A percentile compares a stretch with the other conserved stretches of the same genome.
These are phyloP conservation scores for Pharnaceum exiguum DNA, from an alignment of 148 eudicot genomes.

Conservation along the genomic window DNA sequence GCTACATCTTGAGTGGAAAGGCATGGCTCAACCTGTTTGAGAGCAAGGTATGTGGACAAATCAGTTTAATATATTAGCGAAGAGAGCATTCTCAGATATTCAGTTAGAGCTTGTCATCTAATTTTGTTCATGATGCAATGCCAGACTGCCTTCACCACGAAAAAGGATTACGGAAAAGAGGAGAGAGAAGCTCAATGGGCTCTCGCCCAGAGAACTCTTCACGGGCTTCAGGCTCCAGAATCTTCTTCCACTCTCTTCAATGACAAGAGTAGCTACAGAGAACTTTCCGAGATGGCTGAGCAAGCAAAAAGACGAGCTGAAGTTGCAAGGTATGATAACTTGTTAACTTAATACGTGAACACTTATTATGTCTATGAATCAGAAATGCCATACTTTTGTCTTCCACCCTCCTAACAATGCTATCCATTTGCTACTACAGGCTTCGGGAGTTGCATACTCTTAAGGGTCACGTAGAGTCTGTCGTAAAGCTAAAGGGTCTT, in stretches of 20 bases:
- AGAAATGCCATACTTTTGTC: not conserved
- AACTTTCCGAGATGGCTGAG: constrained; percentile 86
- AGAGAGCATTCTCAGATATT: not conserved
- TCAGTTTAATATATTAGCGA: not conserved
- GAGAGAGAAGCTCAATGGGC: constrained; percentile 98
- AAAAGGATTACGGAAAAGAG: constrained; percentile 88
- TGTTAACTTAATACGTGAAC: not conserved
- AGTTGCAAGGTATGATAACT: constrained; percentile 62
- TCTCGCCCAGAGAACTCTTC: constrained; percentile 81
- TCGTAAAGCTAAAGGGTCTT: constrained; percentile 83
- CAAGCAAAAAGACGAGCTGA: constrained; percentile 92
- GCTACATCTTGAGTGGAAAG: constrained; percentile 86
- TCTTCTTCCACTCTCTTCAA: constrained; percentile 43
- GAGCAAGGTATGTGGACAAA: constrained; percentile 56
- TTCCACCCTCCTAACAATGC: not conserved
- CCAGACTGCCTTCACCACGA: constrained; percentile 82
- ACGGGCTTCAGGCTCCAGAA: constrained; percentile 84
- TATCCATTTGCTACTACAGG: too few species aligned
- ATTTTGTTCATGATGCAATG: not conserved
- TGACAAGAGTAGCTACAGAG: constrained; percentile 74
- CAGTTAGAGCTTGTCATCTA: not conserved
- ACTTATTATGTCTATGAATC: not conserved
- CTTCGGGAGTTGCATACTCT: constrained; percentile 90
- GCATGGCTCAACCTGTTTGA: constrained; percentile 86
- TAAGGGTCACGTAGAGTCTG: constrained; percentile 89